Conservation (phyloP, 129 eudicot genomes). For the Artemisia argyi region DNA sequence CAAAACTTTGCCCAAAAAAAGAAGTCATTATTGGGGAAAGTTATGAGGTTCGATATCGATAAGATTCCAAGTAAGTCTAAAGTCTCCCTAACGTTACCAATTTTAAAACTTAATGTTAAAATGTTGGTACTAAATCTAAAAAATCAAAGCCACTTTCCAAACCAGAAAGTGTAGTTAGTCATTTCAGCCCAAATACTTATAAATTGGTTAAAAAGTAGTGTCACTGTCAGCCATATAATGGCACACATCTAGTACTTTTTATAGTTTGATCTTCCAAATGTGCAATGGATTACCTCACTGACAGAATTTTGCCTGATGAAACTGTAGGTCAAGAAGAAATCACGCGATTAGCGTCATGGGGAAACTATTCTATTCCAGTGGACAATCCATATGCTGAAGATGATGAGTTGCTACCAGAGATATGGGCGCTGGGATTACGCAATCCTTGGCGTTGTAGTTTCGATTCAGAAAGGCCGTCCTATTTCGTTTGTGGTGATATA, state of each 20-base stretch:
- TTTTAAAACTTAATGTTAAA: background rate
- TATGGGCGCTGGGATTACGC: conserved; percentile 80
- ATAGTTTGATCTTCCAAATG: no score
- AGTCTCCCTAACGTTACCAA: background rate
- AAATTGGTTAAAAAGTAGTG: no score
- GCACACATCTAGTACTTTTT: no score
- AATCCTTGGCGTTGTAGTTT: conserved; percentile 91
- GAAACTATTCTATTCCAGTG: conserved; percentile 78
- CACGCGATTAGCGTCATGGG: conserved; percentile 58
- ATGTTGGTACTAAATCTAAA: no score
- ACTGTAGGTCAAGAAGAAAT: conserved; percentile 53
- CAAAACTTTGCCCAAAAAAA: conserved; percentile 84
- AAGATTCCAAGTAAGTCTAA: conserved; percentile 76
- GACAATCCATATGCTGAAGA: conserved; percentile 71
- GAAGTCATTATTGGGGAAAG: conserved; percentile 75
- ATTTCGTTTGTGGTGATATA: conserved; percentile 67
- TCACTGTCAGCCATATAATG: no score
- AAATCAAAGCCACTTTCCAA: no score
- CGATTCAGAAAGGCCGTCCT: conserved; percentile 76
- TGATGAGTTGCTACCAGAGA: conserved; percentile 55
- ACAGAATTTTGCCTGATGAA: background rate
- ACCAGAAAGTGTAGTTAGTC: no score
- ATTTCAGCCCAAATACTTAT: no score
- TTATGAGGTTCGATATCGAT: conserved; percentile 79
- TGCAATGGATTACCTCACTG: no score